Evolutionary conservation across 495 filamentous ascomycete species (phyloP), one percentile per base, ranked within the genome.

Genomic region (Lepraria neglecta): DNA sequence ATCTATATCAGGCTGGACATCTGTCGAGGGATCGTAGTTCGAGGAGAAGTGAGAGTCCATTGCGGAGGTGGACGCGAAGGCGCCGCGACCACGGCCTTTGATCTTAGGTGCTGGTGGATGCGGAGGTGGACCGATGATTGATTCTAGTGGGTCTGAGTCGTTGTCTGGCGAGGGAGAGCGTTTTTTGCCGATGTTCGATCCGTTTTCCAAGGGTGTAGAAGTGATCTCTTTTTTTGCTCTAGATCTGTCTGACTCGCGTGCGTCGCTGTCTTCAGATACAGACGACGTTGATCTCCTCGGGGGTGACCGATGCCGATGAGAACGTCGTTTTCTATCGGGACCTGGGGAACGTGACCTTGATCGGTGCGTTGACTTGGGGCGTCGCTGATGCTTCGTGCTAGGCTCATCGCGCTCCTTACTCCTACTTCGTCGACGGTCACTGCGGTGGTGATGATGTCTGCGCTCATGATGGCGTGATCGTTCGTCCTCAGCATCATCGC

Each of bases 41-140:
- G 81, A 68, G 0, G 84, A 81, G 69, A 97, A 98, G 54, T 89
- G 88, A 12, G 80, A 73, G 64, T 97, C 92, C 64, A 97, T 94
- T 11, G 79, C 84, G 50, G 87, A 86, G 21, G 80, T 75, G 35
- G 72, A 67, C 40, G 72, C 77, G 61, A 80, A 78, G 27, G 79
- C 75, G 30, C 92, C 91, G n/a, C 94, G 83, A 4, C 94, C 94
- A n/a, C 91, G 87, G 42, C 80, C 76, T 28, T 76, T 79, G 35
- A 89, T 68, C 24, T 75, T 69, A 3, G 75, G 70, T 17, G 65
- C n/a, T 6, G 62, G 67, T 4, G 78, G 74, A 5, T 84, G 78
- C n/a, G 87, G 88, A 3, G 80, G 77, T 12, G 92, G 92, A 3
- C 94, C 94, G 48, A 97, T 83, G 31, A 95, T 75, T 5, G 86